Evolutionary conservation across 2,329 filamentous ascomycete species (phyloP).

Genomic region (Pyrenophora tritici-repentis): DNA sequence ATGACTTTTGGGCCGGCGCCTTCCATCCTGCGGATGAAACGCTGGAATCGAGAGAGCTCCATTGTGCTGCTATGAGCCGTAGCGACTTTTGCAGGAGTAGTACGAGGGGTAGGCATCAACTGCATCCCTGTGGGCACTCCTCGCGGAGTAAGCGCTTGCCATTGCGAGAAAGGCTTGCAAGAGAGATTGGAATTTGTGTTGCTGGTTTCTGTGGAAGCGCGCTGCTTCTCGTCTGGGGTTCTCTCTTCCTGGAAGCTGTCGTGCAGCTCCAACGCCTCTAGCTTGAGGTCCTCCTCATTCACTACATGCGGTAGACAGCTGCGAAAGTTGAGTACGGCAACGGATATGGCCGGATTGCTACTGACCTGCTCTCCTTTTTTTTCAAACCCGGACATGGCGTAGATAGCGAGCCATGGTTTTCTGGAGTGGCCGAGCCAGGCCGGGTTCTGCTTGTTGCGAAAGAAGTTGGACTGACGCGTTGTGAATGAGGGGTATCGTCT

Average conservation of each 20-base stretch:
- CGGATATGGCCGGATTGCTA: neutral
- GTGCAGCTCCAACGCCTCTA: constrained; percentile 30
- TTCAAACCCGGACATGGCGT: neutral
- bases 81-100: constrained; percentile 20
- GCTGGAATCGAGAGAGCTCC: constrained; percentile 53
- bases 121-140: constrained; percentile 19
- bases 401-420: constrained; percentile 5
- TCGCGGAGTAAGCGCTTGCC: constrained; percentile 40
- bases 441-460: constrained; percentile 32
- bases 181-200: constrained; percentile 20
- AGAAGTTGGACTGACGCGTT: constrained; percentile 32
- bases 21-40: constrained; percentile 62
- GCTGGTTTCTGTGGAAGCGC: constrained; percentile 15
- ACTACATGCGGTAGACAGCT: constrained; percentile 24
- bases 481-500: constrained; percentile 30
- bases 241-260: constrained; percentile 11
- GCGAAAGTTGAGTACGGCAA: constrained; percentile 7
- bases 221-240: constrained; percentile 7
- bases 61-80: constrained; percentile 26
- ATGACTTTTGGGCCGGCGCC: constrained; percentile 58
- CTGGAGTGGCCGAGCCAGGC: constrained; percentile 23
- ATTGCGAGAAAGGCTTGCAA: constrained; percentile 40
- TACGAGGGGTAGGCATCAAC: constrained; percentile 23
- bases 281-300: constrained; percentile 24
- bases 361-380: constrained; percentile 11